Base-by-base conservation (phyloP, 2,329 filamentous ascomycete genomes). In the Scytalidium lignicola region DNA sequence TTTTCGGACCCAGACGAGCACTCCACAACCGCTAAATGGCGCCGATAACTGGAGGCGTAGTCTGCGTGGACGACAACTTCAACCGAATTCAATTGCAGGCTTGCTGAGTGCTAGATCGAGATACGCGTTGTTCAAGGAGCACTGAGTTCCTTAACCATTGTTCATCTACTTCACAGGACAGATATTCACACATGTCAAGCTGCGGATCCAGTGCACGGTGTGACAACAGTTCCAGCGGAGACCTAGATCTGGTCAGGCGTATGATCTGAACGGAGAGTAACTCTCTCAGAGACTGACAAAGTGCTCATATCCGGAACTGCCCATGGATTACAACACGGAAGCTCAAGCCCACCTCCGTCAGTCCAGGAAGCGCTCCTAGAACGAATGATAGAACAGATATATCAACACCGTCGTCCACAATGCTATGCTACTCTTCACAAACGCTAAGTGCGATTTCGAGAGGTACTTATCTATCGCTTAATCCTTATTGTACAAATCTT, bases 181-280 rank as follows among this genome's bases (percentile, higher is more conserved):
- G n/a, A n/a, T n/a, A n/a, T n/a, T n/a, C n/a, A n/a, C 43, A 52
- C 29, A 52, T 46, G 43, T 41, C 28, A 50, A 47, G 32, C 39
- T 37, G 10, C 15, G 26, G 22, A 42, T 51, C 23, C 26, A 51
- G 42, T 19, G 26, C 41, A 18, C 28, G 40, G 28, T 48, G 20
- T 26, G 49, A 48, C 22, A 51, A 44, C 40, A 51, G 49, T 44
- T 48, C 21, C 22, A 51, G 29, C 40, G 21, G 23, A 46, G 18
- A 21, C 10, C 28, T 20, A 10, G 32, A 46, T 8, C 17, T 15
- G 40, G n/a, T 29, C 32, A 51, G 17, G 46, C 49, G 49, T 45
- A 51, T 41, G 49, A 51, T 23, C 32, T 49, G 29, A 45, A 49
- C 23, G 41, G 22, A 28, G 22, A 51, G 41, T 17, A 51, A 41